A percentile compares a stretch with the other conserved stretches of the same genome.
These are phyloP conservation scores for Suhomyces pyralidae DNA, from an alignment of 805 yeast species.

Conservation along the genomic window DNA sequence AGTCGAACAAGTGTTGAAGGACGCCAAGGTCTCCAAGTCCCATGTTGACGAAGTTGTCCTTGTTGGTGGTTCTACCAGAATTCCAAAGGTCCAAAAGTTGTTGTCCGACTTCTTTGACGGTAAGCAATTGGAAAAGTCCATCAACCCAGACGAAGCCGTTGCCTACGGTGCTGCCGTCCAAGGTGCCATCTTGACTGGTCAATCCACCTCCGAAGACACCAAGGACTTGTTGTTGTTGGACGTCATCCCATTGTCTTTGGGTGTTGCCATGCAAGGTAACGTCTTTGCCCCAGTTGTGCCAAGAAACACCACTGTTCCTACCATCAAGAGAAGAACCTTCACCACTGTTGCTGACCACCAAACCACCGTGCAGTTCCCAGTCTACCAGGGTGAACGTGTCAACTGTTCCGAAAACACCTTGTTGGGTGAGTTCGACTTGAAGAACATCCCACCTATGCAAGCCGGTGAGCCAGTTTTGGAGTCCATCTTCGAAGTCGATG, in stretches of 20 bases:
- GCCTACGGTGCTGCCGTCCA: conserved; percentile 52
- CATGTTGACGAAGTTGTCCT: conserved; percentile 47
- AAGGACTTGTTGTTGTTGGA: conserved; percentile 50
- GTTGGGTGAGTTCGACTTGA: conserved; percentile 50
- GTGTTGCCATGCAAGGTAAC: conserved; percentile 52
- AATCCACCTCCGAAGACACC: conserved; percentile 48
- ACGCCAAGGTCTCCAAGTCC: conserved; percentile 41
- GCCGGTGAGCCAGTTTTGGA: conserved; percentile 52
- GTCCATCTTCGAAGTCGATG: conserved; percentile 49
- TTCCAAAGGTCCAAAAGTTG: conserved; percentile 50
- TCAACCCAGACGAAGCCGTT: conserved; percentile 52
- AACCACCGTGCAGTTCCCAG: conserved; percentile 51
- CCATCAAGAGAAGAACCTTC: conserved; percentile 51
- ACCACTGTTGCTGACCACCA: conserved; percentile 52
- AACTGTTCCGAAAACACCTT: conserved; percentile 50
- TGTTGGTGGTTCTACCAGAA: conserved; percentile 53
- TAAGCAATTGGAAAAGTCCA: conserved; percentile 48
- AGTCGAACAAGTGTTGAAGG: conserved; percentile 49
- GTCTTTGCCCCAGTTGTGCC: conserved; percentile 51
- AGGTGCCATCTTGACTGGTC: conserved; percentile 51
- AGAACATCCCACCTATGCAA: conserved; percentile 50
- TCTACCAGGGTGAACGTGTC: conserved; percentile 52
- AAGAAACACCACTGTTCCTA: conserved; percentile 51
- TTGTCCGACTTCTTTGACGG: conserved; percentile 50
- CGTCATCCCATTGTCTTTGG: conserved; percentile 50